Percentiles rank a stretch among this genome's conserved stretches.
phyloP scores from a whole-genome alignment of 495 filamentous ascomycete genomes.

The Penicillium goetzii region DNA sequence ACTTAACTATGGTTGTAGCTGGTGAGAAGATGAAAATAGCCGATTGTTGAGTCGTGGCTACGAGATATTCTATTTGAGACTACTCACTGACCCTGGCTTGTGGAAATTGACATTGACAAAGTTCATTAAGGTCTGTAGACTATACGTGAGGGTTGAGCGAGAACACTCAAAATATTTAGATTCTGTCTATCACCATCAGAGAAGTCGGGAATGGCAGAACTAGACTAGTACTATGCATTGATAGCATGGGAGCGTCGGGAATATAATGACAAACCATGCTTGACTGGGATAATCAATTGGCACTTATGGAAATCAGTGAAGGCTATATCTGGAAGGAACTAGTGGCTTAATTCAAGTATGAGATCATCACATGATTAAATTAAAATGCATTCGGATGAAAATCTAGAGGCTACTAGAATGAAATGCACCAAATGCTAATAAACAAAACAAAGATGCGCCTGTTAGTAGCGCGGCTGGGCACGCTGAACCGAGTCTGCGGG shows the following conservation, averaged over 20 bases:
- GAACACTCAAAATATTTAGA: no score
- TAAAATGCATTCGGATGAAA: not conserved
- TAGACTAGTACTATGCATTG: not conserved
- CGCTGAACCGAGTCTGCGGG: conserved; percentile 36
- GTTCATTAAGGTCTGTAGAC: no score
- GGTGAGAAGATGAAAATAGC: not conserved
- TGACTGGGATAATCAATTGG: not conserved
- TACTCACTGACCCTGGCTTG: no score
- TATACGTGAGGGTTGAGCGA: no score
- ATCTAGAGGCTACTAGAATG: conserved; percentile 8
- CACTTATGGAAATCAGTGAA: not conserved
- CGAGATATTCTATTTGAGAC: no score
- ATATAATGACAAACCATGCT: not conserved
- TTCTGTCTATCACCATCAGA: not conserved
- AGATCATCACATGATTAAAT: not conserved
- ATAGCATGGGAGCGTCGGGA: not conserved
- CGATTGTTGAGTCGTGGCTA: no score
- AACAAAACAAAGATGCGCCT: conserved; percentile 8
- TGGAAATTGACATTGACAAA: no score
- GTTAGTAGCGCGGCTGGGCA: conserved; percentile 36
- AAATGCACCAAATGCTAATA: conserved; percentile 10
- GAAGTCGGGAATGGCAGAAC: not conserved
- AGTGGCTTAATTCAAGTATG: not conserved
- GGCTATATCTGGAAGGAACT: not conserved
- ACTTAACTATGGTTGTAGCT: not conserved